phyloP scores from a whole-genome alignment of 192 early-diverging fungal species.

The Coemansia sp. region DNA sequence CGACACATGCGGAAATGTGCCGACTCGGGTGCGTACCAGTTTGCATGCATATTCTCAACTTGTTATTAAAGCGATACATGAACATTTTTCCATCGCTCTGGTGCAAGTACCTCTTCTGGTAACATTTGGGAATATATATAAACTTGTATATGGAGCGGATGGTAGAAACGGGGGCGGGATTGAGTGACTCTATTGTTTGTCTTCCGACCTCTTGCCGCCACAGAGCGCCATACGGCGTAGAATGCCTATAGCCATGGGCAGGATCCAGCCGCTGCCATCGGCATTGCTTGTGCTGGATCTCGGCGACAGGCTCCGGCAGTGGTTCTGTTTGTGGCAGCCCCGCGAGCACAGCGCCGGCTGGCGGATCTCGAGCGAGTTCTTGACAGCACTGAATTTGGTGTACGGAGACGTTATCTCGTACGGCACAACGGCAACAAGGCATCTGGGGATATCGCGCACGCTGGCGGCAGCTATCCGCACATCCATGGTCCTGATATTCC shows the following conservation, averaged over 20 bases:
- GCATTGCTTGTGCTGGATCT: background rate
- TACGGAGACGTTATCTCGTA: background rate
- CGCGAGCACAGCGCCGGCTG: conserved; percentile 18
- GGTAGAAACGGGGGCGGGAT: no score
- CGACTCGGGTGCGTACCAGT: no score
- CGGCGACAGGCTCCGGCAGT: conserved; percentile 10
- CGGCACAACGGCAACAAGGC: conserved; percentile 5
- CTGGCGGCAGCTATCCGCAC: conserved; percentile 10
- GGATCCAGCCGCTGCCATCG: conserved; percentile 10
- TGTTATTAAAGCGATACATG: no score
- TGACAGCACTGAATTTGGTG: conserved; percentile 30
- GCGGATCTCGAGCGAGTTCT: conserved; percentile 46
- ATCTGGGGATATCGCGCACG: conserved; percentile 8
- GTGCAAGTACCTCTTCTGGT: no score
- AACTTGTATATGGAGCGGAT: background rate
- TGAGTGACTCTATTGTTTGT: background rate
- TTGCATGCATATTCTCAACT: no score
- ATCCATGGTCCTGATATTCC: background rate
- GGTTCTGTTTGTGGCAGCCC: conserved; percentile 6
- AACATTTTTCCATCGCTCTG: no score
- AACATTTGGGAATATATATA: no score
- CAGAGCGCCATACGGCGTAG: conserved; percentile 32
- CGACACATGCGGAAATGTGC: no score
- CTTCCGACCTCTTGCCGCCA: conserved; percentile 7
- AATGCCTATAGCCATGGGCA: conserved; percentile 25